phyloP scores from a whole-genome alignment of 371 early-diverging fungal genomes.

The Mucor lusitanicus region DNA sequence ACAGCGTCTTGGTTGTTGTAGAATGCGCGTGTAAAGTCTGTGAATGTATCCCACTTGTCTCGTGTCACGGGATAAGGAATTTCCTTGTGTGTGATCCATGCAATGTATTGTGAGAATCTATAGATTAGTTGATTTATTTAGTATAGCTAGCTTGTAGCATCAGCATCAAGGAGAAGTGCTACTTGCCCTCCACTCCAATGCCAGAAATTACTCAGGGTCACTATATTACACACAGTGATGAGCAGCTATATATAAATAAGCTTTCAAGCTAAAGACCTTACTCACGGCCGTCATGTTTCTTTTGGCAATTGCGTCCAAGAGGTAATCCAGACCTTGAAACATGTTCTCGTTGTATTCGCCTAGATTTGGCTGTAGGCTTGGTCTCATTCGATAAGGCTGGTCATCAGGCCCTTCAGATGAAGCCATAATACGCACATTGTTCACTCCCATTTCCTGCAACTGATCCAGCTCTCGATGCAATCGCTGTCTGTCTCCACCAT shows the following conservation, averaged over 20 bases:
- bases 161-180: not conserved
- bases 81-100: slow-evolving; percentile 43
- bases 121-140: not conserved
- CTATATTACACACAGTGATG: slow-evolving; percentile 7
- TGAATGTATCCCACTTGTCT: slow-evolving; percentile 25
- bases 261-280: slow-evolving; percentile 26
- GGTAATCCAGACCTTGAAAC: slow-evolving; percentile 44
- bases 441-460: slow-evolving; percentile 54
- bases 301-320: slow-evolving; percentile 49
- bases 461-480: slow-evolving; percentile 52
- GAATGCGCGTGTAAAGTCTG: slow-evolving; percentile 35
- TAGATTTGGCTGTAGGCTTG: slow-evolving; percentile 57
- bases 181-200: slow-evolving; percentile 65
- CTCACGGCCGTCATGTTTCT: slow-evolving; percentile 55
- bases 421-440: slow-evolving; percentile 68
- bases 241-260: not conserved
- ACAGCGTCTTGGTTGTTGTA: slow-evolving; percentile 31
- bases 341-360: slow-evolving; percentile 49
- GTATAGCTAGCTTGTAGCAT: not conserved
- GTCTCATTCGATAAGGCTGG: slow-evolving; percentile 63
- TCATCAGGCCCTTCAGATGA: slow-evolving; percentile 63
- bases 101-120: slow-evolving; percentile 59
- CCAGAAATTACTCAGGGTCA: slow-evolving; percentile 61
- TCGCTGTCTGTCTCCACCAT: slow-evolving; percentile 54
- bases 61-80: slow-evolving; percentile 50